These are phyloP conservation scores for Aphanomyces astaci DNA, from an alignment of 352 stramenopile genomes.

Conservation along the genomic window DNA sequence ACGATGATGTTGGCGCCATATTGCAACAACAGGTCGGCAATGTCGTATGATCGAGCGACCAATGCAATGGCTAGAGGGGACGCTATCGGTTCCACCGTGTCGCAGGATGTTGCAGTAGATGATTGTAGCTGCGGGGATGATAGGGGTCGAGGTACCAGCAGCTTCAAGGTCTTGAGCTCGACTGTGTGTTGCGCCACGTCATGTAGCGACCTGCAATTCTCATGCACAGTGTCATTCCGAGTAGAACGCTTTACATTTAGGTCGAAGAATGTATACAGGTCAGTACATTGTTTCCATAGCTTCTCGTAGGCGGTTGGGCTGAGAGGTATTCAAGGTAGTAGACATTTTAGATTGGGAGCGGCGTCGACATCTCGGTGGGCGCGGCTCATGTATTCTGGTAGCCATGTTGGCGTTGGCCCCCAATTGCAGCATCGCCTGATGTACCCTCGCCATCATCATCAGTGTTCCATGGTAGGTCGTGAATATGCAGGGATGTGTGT, in stretches of 20 bases:
- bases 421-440: background rate
- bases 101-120: background rate
- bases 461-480: background rate
- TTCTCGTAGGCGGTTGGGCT: background rate
- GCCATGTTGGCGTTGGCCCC: background rate
- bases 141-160: background rate
- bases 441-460: background rate
- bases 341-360: background rate
- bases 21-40: background rate
- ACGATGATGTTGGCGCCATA: background rate
- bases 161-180: slow-evolving; percentile 4
- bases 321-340: background rate
- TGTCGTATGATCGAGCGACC: background rate
- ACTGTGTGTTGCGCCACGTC: background rate
- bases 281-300: background rate
- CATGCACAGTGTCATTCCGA: too few species aligned
- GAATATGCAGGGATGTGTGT: background rate
- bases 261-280: background rate
- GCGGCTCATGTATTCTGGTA: background rate
- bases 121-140: background rate
- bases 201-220: background rate
- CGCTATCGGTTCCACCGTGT: background rate
- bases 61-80: background rate
- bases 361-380: background rate
- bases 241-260: background rate